Percentiles rank a stretch among this genome's conserved stretches.
phyloP scores from a whole-genome alignment of 345 rosid species.

The Linum trigynum region DNA sequence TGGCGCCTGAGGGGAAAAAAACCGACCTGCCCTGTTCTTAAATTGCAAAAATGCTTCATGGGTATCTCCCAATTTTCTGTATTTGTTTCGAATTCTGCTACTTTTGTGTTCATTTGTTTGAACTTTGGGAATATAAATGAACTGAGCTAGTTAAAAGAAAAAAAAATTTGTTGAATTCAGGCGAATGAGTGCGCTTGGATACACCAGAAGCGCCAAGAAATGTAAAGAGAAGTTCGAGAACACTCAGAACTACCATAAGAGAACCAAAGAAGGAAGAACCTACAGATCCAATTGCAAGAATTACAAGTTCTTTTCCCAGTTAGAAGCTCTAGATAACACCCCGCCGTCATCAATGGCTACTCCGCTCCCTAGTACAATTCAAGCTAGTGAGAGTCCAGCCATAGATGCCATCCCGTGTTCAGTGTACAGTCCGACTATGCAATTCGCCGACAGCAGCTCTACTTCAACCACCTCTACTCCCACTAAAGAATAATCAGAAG shows the following conservation, averaged over 20 bases:
- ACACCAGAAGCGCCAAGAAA: slow-evolving; percentile 26
- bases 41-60: no score
- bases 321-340: slow-evolving; percentile 20
- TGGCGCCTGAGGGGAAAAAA: no score
- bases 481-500: slow-evolving; percentile 21
- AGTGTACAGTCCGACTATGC: slow-evolving; percentile 5
- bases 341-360: slow-evolving; percentile 1
- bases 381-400: not conserved
- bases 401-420: slow-evolving; percentile 11
- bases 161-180: slow-evolving; percentile 10
- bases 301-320: slow-evolving; percentile 24
- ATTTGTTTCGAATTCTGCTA: no score
- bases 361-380: slow-evolving; percentile 12
- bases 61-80: no score
- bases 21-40: no score
- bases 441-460: slow-evolving; percentile 15
- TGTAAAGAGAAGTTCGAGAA: slow-evolving; percentile 31
- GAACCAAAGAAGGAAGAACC: slow-evolving; percentile 25
- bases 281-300: slow-evolving; percentile 18
- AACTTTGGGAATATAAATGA: not conserved
- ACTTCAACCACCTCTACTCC: slow-evolving; percentile 19
- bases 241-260: slow-evolving; percentile 25
- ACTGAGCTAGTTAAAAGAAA: slow-evolving; percentile 1
- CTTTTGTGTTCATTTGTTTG: not conserved
- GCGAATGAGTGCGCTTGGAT: slow-evolving; percentile 23